Base-by-base conservation (phyloP, 202 grass and related monocot species). In the Musa balbisiana region DNA sequence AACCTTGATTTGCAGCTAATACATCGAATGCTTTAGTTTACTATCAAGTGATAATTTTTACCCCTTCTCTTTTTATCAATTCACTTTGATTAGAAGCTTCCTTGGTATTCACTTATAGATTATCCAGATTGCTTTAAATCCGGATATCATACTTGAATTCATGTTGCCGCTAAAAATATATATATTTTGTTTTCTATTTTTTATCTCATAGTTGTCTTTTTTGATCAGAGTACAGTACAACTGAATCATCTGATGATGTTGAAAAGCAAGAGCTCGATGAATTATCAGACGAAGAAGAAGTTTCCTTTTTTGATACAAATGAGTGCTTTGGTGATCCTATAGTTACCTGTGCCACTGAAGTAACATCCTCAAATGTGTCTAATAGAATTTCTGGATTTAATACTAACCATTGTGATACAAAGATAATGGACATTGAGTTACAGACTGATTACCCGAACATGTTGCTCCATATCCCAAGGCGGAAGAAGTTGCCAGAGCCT, bases 171-270 rank as follows among this genome's bases (percentile, higher is more conserved):
- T 78, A 20, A 4, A 43, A 43, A 5, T 49, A 62, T 76, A 67
- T 78, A 54, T 72, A 11, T 81, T 76, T 2, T 58, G 22, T 12
- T 19, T 53, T 59, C 73, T 3, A 62, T 73, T 33, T 67, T 51
- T 19, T 56, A 55, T 67, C 69, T 75, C 29, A 53, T 70, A 67
- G 43, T 67, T 56, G 72, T 71, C 17, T 60, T 73, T 55, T 76
- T 71, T 70, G 14, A 74, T 78, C 75, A 92, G 89, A 88, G 63
- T 82, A 80, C 75, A 92, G 89, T 82, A 91, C 84, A 65, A 86
- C 86, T 19, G 86, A 88, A 77, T 88, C 89, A 10, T 92, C 86
- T 13, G 89, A 92, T 80, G 83, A 84, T 68, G 62, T 80, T 53
- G 85, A 73, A 71, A 81, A 73, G 53, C 85, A 86, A 64, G 89